These are phyloP conservation scores for Talaromyces sp. DNA, from an alignment of 2,329 filamentous ascomycete species.

Conservation along the genomic window DNA sequence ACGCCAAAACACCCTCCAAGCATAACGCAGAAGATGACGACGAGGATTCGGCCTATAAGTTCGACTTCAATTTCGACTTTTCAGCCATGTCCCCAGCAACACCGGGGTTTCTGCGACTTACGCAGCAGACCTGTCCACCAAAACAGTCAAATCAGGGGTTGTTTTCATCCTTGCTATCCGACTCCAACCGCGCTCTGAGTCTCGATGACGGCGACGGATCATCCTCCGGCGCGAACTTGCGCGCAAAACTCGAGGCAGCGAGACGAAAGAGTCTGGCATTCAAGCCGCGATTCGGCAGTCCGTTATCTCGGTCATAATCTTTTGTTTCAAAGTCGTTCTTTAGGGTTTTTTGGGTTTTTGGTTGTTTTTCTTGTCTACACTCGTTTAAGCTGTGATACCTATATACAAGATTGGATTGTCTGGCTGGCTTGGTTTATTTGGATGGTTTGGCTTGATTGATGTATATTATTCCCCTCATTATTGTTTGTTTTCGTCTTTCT, in stretches of 20 bases:
- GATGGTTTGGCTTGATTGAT: background rate
- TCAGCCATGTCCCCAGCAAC: conserved; percentile 45
- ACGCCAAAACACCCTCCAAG: background rate
- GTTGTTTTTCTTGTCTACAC: background rate
- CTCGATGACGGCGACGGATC: background rate
- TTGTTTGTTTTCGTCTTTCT: background rate
- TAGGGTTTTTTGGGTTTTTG: background rate
- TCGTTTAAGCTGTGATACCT: conserved; percentile 8
- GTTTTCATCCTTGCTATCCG: conserved; percentile 28
- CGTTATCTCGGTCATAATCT: conserved; percentile 42
- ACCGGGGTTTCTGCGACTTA: conserved; percentile 45
- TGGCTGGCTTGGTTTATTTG: background rate
- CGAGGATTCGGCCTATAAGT: conserved; percentile 13
- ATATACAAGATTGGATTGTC: conserved; percentile 1
- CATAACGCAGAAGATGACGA: background rate
- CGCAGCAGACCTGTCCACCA: conserved; percentile 54
- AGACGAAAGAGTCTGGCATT: conserved; percentile 74
- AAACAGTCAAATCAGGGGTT: conserved; percentile 47
- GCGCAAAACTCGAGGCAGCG: conserved; percentile 65
- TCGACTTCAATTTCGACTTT: conserved; percentile 33
- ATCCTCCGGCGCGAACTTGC: conserved; percentile 39
- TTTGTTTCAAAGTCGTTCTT: background rate
- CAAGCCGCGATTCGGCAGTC: conserved; percentile 71
- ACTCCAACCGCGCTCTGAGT: background rate
- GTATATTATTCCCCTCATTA: background rate